Conservation (phyloP, 108 stramenopile genomes). For the Skeletonema grethae region DNA sequence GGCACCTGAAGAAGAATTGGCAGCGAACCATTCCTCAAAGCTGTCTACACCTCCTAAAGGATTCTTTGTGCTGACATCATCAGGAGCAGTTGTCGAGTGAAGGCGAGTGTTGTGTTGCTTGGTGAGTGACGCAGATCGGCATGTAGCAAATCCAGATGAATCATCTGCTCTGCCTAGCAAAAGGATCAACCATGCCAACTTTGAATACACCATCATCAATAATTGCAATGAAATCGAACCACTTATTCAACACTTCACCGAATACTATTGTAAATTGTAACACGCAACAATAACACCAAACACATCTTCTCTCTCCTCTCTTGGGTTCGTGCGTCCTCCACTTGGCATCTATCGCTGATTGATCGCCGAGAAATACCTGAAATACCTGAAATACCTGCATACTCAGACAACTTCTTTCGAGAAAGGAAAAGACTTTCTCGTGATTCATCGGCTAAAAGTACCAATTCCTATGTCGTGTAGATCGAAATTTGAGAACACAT, state of each 20-base stretch:
- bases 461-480: neutral
- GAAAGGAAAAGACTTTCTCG: too few species aligned
- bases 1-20: slow-evolving; percentile 23
- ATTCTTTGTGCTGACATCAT: slow-evolving; percentile 37
- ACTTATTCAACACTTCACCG: too few species aligned
- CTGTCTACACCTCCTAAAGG: slow-evolving; percentile 44
- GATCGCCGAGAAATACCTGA: too few species aligned
- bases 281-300: too few species aligned
- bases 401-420: too few species aligned
- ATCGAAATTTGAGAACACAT: neutral
- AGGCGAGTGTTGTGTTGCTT: slow-evolving; percentile 1
- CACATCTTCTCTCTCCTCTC: too few species aligned
- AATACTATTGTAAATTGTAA: too few species aligned
- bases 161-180: neutral
- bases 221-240: too few species aligned
- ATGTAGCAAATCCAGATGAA: neutral
- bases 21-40: slow-evolving; percentile 69
- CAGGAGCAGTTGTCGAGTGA: slow-evolving; percentile 32
- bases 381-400: too few species aligned
- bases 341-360: too few species aligned
- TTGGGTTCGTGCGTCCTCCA: too few species aligned
- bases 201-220: neutral
- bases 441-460: neutral
- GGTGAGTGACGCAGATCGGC: neutral
- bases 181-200: neutral